These are phyloP conservation scores for Nyssa sinensis DNA, from an alignment of 148 eudicot species.

Conservation along the genomic window DNA sequence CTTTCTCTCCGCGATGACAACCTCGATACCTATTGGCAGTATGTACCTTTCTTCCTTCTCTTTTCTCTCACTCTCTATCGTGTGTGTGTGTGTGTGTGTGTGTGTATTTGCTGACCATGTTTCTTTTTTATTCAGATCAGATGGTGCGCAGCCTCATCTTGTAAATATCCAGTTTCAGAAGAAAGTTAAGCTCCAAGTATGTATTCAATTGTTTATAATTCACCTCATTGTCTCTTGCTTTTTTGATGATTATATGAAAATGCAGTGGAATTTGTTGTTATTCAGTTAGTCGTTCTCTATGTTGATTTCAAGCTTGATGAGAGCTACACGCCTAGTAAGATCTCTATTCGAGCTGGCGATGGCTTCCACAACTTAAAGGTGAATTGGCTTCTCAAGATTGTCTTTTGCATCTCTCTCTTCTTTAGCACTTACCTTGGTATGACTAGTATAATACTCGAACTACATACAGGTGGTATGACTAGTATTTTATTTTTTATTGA, in stretches of 20 bases:
- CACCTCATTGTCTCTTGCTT: too few relatives aligned
- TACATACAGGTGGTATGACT: not conserved
- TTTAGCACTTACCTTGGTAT: not conserved
- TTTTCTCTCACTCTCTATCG: too few relatives aligned
- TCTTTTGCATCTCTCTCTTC: not conserved
- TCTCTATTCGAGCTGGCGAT: constrained; percentile 86
- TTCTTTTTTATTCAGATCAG: constrained; percentile 44
- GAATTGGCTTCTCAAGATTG: not conserved
- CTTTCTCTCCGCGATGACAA: constrained; percentile 76
- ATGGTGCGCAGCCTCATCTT: constrained; percentile 94
- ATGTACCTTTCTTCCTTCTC: not conserved
- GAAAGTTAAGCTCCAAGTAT: constrained; percentile 84
- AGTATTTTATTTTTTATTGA: not conserved
- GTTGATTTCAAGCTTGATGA: constrained; percentile 98
- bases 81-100: too few relatives aligned
- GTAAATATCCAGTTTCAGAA: constrained; percentile 94
- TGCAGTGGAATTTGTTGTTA: too few relatives aligned
- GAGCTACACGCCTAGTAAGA: constrained; percentile 97
- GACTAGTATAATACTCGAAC: not conserved
- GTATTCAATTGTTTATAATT: not conserved
- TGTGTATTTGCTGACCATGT: not conserved
- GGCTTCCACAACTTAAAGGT: constrained; percentile 58
- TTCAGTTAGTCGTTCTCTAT: constrained; percentile 73
- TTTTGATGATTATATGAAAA: not conserved
- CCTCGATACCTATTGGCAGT: constrained; percentile 94